Base-by-base conservation (phyloP, 2,329 filamentous ascomycete genomes). In the Cytospora piceae region DNA sequence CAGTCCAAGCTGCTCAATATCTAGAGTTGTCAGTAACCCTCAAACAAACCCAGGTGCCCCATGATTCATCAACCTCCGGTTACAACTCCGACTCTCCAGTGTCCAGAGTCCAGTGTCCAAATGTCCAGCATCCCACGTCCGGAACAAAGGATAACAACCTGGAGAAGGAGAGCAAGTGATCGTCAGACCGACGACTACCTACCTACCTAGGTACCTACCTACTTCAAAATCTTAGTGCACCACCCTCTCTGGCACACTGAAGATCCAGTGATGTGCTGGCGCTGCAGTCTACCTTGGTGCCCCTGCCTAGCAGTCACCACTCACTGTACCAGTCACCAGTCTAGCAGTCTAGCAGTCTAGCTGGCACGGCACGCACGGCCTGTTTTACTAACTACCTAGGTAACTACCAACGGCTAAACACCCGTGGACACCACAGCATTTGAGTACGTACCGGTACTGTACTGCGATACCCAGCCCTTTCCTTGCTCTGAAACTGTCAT, bases 11-110 rank as follows among this genome's bases (percentile, higher is more conserved):
- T 46, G 42, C 12, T 22, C 22, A 20, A 22, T 49, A 49, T 24
- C n/a, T 49, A 49, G 42, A 49, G 42, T 49, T 49, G n/a, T 49
- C 8, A 49, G 1, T 49, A 49, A 49, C 42, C 42, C 22, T 46
- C 42, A 46, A 49, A 6, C 9, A 37, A 37, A 3, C 27, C 27
- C 27, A 29, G 27, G 27, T 29, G 27, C 20, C 42, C 11, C 42
- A 22, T 49, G 42, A 49, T 49, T 49, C 42, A 49, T 49, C n/a
- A 49, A 24, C 39, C 42, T 14, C 42, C 42, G 42, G n/a, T 49
- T 49, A 3, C n/a, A 11, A 22, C n/a, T 24, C 42, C 42, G 42
- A 22, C 42, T 49, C 20, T 22, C n/a, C 42, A 12, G n/a, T 49
- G 4, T 39, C 37, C 14, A 8, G 17, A 7, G 24, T 22, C 17